Evolutionary conservation across 495 filamentous ascomycete species (phyloP).

Genomic region (Clavariopsis aquatica): DNA sequence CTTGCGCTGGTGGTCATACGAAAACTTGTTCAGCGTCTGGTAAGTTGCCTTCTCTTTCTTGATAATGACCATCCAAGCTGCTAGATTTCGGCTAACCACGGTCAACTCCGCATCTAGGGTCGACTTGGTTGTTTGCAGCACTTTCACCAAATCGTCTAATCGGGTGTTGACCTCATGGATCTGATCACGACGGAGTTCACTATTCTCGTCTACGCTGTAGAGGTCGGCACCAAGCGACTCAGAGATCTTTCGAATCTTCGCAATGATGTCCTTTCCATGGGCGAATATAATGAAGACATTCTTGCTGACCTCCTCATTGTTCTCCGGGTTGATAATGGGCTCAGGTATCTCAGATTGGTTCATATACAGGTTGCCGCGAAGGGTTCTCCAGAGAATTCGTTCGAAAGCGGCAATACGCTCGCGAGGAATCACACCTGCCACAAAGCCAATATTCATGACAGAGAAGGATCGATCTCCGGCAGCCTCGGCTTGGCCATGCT

Average conservation of each 20-base stretch:
- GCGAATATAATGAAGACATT: constrained; percentile 99
- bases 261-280: constrained; percentile 95
- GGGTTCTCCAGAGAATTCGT: constrained; percentile 92
- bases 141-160: constrained; percentile 83
- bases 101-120: constrained; percentile 91
- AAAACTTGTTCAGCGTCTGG: constrained; percentile 91
- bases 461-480: constrained; percentile 77
- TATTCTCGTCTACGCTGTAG: constrained; percentile 97
- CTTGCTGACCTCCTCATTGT: constrained; percentile 89
- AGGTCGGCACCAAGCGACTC: constrained; percentile 93
- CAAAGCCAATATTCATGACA: constrained; percentile 98
- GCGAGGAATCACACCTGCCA: constrained; percentile 93
- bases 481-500: constrained; percentile 72
- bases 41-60: constrained; percentile 99
- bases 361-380: constrained; percentile 99
- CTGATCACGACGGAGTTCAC: constrained; percentile 88
- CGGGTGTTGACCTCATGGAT: constrained; percentile 95
- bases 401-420: constrained; percentile 95
- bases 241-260: constrained; percentile 98
- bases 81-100: constrained; percentile 84
- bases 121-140: constrained; percentile 92
- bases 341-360: constrained; percentile 98
- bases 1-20: constrained; percentile 92
- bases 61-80: constrained; percentile 94
- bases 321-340: constrained; percentile 86